Evolutionary conservation across 768 basidiomycete genomes (phyloP), one percentile per base, ranked within the genome.

Genomic region (Hygrocybe coccinea): DNA sequence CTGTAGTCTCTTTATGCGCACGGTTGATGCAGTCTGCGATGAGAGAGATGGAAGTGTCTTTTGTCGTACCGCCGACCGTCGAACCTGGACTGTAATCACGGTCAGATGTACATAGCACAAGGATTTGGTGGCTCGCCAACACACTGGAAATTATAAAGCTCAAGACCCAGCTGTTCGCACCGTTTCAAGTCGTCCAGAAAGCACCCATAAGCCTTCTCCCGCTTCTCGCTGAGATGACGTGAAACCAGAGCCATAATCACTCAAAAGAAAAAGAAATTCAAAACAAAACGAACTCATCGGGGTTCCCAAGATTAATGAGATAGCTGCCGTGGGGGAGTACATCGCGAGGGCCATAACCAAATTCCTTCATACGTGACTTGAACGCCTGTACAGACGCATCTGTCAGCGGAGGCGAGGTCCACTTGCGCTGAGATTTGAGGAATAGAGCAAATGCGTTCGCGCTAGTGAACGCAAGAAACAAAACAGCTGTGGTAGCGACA

Each of bases 71-170:
- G 2, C 89, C 89, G 8, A 91, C 86, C 1, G 90, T 89, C 0
- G 91, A 93, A 1, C 91, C 91, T 37, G 91, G 91, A 65, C 90
- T 71, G n/a, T n/a, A n/a, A n/a, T n/a, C n/a, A n/a, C n/a, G n/a
- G n/a, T n/a, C n/a, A n/a, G n/a, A n/a, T n/a, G n/a, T n/a, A n/a
- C n/a, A n/a, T n/a, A n/a, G n/a, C n/a, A n/a, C n/a, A n/a, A n/a
- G n/a, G n/a, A n/a, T n/a, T n/a, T n/a, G n/a, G n/a, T n/a, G n/a
- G n/a, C n/a, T n/a, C n/a, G n/a, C 3, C 29, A 29, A 29, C 88
- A 38, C 54, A 91, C 91, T 94, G 91, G 66, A 93, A 91, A 64
- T 94, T 93, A 67, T 89, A 93, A 5, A 86, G 66, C 52, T 74
- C 71, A 17, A 94, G 74, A 0, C 86, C 91, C 15, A 95, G 79